Base-by-base conservation (phyloP, 2,329 filamentous ascomycete genomes). In the Alternaria atra region DNA sequence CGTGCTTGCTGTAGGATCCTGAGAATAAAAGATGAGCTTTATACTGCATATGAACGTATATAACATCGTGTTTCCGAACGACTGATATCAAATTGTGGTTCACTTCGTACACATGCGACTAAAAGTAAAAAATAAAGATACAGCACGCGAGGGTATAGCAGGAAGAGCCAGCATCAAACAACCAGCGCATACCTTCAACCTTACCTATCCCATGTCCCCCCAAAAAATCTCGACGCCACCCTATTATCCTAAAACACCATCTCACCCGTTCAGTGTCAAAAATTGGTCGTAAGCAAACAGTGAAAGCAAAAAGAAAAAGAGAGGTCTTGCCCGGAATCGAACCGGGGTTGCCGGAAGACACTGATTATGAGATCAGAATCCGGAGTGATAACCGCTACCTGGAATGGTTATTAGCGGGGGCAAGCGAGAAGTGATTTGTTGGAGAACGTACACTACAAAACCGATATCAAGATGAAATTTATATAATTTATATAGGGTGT, bases 381-480 rank as follows among this genome's bases (percentile, higher is more conserved):
- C 65, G 68, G 65, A 69, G 68, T 71, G 68, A 69, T 71, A 64
- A 71, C 68, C 68, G 61, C 68, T 71, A 67, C 64, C 32, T 34
- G 32, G 32, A 34, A 34, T 34, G 32, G 32, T 34, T 34, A 58
- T 65, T 61, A 53, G 48, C 52, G 52, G 46, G 34, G 44, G 44
- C 39, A 57, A 52, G 47, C 46, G 35, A 4, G 29, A 30, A 34
- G 32, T 34, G 46, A 47, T 47, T 17, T 34, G 46, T 52, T 52
- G 44, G 13, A 30, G 7, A 43, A 58, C 57, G 39, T 62, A 68
- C 61, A 68, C 60, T 64, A 66, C 60, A 64, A 61, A 62, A 63
- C 63, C 52, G 48, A 55, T 60, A 34, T n/a, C 2, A 29, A 25
- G 15, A 29, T 2, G 9, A 35, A 15, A 13, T 29, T 9, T n/a